Conservation (phyloP, 768 basidiomycete genomes). For the Leucosporidium scottii region DNA sequence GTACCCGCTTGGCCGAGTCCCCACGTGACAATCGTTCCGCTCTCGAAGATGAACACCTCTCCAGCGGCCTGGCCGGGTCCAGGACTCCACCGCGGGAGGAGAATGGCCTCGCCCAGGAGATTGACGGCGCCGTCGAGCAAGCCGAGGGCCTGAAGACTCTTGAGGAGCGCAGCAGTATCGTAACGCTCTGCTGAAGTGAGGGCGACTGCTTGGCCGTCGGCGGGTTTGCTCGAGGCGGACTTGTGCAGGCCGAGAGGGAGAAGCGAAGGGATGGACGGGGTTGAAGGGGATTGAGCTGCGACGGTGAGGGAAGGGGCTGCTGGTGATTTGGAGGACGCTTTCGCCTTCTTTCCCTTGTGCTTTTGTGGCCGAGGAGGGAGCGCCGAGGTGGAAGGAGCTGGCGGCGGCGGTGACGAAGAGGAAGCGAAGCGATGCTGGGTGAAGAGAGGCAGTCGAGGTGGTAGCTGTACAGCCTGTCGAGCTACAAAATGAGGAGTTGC, state of each 20-base stretch:
- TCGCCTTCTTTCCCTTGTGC: conserved; percentile 21
- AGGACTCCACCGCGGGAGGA: conserved; percentile 24
- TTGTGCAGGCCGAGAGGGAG: conserved; percentile 3
- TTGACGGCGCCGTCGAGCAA: conserved; percentile 28
- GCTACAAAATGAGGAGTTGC: too few relatives aligned
- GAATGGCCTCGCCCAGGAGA: conserved; percentile 23
- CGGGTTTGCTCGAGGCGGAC: not conserved
- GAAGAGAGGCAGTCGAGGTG: too few relatives aligned
- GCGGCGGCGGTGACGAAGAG: not conserved
- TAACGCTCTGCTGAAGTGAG: conserved; percentile 35
- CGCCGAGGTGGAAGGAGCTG: not conserved
- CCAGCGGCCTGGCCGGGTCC: conserved; percentile 9
- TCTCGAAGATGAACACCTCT: conserved; percentile 32
- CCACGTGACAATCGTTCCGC: conserved; percentile 31
- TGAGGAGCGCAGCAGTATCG: conserved; percentile 29
- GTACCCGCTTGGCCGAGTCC: conserved; percentile 15
- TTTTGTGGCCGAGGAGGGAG: conserved; percentile 16
- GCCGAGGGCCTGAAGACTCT: conserved; percentile 16
- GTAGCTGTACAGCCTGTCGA: too few relatives aligned
- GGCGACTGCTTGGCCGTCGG: conserved; percentile 28
- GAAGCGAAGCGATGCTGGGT: too few relatives aligned
- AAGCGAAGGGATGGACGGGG: conserved; percentile 5
- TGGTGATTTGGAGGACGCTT: not conserved
- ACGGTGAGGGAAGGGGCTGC: not conserved
- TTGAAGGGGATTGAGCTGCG: not conserved